Evolutionary conservation across 1,284 basidiomycete genomes (phyloP), one percentile per base, ranked within the genome.

Genomic region (Psilocybe mexicana): DNA sequence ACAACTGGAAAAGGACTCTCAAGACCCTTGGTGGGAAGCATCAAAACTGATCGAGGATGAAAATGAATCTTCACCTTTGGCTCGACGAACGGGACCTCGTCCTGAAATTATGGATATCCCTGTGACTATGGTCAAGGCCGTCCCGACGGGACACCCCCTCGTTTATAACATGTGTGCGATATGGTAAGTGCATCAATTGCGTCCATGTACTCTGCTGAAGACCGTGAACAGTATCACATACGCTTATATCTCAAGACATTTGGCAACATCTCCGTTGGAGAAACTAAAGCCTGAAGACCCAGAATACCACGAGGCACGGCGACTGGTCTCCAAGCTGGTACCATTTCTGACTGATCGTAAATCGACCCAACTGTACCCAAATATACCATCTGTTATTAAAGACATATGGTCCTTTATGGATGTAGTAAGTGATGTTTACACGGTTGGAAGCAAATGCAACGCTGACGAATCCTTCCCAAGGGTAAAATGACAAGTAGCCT

Each of bases 11-110:
- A 69, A 70, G 2, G 76, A 76, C n/a, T 73, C 67, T 33, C 67
- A 67, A n/a, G 69, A 74, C 7, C 88, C 88, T 4, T 90, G 88
- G 88, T 90, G 88, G 88, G 77, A 82, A 49, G 71, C 69, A 36
- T 42, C 55, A 25, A 44, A 64, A 14, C 57, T 62, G 30, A 62
- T 58, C 28, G 57, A 58, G 49, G 58, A 51, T 50, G 55, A 55
- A 24, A 35, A 35, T 47, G 55, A 51, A 26, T 30, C 23, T 1
- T 28, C 50, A 40, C 24, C 10, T 26, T 45, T 2, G 26, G 47
- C 28, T 46, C 42, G 30, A 28, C 61, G 54, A 43, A 75, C 74
- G 63, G 78, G 79, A 6, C 26, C 61, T 24, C 72, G 69, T 53
- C 88, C 86, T 23, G 61, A 69, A 2, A 65, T 79, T 45, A 80